These are phyloP conservation scores for Venturia carpophila DNA, from an alignment of 2,329 filamentous ascomycete genomes.

Conservation along the genomic window DNA sequence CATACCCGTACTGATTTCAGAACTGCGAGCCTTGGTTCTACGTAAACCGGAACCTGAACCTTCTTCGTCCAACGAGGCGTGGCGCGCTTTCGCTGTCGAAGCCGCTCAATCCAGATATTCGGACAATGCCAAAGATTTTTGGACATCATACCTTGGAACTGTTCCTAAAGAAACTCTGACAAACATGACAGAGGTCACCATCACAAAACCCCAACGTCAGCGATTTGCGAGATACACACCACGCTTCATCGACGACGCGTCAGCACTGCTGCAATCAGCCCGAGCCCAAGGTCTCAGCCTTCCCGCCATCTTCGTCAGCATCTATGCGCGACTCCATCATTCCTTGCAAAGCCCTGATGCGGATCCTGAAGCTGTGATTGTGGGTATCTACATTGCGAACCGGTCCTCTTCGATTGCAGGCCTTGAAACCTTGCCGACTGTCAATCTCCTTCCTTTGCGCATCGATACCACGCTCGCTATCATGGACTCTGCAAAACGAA, in stretches of 20 bases:
- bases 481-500: constrained; percentile 45
- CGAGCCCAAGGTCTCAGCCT: constrained; percentile 52
- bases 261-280: constrained; percentile 27
- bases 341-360: constrained; percentile 22
- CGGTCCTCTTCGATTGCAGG: constrained; percentile 48
- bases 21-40: constrained; percentile 30
- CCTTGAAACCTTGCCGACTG: constrained; percentile 55
- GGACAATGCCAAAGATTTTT: constrained; percentile 36
- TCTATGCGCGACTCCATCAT: constrained; percentile 44
- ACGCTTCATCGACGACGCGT: constrained; percentile 33
- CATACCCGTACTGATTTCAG: constrained; percentile 54
- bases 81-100: neutral
- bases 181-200: neutral
- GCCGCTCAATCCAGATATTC: neutral
- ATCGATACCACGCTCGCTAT: constrained; percentile 40
- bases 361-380: constrained; percentile 38
- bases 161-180: constrained; percentile 16
- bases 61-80: neutral
- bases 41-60: neutral
- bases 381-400: constrained; percentile 82
- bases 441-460: constrained; percentile 69
- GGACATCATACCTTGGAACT: constrained; percentile 40
- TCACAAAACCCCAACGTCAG: constrained; percentile 17
- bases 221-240: constrained; percentile 43
- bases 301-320: constrained; percentile 69